Evolutionary conservation across 768 basidiomycete species (phyloP).

Genomic region (Russula earlei): DNA sequence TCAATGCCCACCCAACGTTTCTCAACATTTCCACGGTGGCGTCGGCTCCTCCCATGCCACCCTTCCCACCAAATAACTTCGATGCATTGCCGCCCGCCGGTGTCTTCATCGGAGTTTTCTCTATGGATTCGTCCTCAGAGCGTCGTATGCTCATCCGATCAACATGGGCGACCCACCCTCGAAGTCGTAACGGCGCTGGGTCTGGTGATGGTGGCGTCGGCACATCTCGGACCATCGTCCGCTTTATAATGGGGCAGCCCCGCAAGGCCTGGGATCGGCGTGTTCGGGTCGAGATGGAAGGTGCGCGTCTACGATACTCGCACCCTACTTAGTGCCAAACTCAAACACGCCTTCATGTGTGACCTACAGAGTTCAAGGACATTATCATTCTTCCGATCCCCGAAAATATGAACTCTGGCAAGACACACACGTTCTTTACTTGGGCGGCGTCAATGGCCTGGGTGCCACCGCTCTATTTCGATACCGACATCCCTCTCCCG

Average conservation of each 20-base stretch:
- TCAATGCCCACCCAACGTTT: slow-evolving; percentile 31
- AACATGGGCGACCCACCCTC: slow-evolving; percentile 79
- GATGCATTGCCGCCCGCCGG: slow-evolving; percentile 75
- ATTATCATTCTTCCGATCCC: slow-evolving; percentile 72
- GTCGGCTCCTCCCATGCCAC: slow-evolving; percentile 24
- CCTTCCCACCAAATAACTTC: slow-evolving; percentile 67
- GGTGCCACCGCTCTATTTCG: slow-evolving; percentile 69
- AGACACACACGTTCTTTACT: slow-evolving; percentile 83
- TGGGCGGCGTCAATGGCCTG: slow-evolving; percentile 90
- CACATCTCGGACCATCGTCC: slow-evolving; percentile 75
- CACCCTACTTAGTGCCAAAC: neutral
- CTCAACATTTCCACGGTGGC: slow-evolving; percentile 23
- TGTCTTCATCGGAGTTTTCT: slow-evolving; percentile 84
- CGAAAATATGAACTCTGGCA: slow-evolving; percentile 97
- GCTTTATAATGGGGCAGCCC: slow-evolving; percentile 85
- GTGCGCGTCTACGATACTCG: slow-evolving; percentile 39
- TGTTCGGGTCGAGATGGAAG: slow-evolving; percentile 83
- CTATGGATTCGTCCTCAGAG: slow-evolving; percentile 75
- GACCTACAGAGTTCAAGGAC: slow-evolving; percentile 63
- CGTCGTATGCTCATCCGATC: slow-evolving; percentile 80
- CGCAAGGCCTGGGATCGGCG: slow-evolving; percentile 68
- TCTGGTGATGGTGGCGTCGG: slow-evolving; percentile 59
- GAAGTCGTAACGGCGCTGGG: slow-evolving; percentile 67
- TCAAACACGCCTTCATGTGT: neutral
- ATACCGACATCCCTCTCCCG: slow-evolving; percentile 35